Evolutionary conservation across 1,139 yeast genomes (phyloP).

Genomic region (Magnusiomyces tetraspermus): DNA sequence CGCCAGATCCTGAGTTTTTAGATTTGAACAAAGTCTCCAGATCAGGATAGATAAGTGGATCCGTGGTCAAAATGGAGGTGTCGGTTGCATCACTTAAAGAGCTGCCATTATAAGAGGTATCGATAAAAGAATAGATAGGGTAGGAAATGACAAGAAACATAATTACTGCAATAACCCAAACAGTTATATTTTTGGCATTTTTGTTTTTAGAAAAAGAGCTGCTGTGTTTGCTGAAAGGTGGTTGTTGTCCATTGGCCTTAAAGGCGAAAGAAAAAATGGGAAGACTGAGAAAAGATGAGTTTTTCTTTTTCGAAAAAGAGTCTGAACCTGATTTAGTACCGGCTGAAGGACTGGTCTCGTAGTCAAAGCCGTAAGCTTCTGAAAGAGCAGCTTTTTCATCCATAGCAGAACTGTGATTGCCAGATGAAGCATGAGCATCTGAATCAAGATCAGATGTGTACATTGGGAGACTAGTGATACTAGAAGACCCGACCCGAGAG

Average conservation of each 20-base stretch:
- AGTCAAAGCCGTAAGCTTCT: neutral
- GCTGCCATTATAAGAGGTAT: neutral
- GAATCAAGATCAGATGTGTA: conserved; percentile 4
- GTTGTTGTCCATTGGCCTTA: neutral
- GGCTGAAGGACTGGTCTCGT: neutral
- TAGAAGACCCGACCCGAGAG: neutral
- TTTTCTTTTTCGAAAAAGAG: neutral
- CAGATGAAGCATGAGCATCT: neutral
- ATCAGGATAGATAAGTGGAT: conserved; percentile 9
- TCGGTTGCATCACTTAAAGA: neutral
- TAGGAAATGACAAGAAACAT: neutral
- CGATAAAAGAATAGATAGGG: neutral
- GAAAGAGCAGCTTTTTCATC: neutral
- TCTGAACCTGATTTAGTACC: neutral
- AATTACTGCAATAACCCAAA: neutral
- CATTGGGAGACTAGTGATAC: conserved; percentile 2
- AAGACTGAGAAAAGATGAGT: neutral
- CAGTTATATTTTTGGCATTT: too few relatives aligned
- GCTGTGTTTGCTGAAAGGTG: neutral
- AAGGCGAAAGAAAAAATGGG: neutral
- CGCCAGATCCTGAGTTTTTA: conserved; percentile 3
- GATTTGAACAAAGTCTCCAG: conserved; percentile 4
- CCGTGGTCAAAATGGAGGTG: neutral
- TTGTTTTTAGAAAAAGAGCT: too few relatives aligned
- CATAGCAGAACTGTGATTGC: neutral